Evolutionary conservation across 768 basidiomycete genomes (phyloP), one percentile per base, ranked within the genome.

Genomic region (Ephemerocybe angulata): DNA sequence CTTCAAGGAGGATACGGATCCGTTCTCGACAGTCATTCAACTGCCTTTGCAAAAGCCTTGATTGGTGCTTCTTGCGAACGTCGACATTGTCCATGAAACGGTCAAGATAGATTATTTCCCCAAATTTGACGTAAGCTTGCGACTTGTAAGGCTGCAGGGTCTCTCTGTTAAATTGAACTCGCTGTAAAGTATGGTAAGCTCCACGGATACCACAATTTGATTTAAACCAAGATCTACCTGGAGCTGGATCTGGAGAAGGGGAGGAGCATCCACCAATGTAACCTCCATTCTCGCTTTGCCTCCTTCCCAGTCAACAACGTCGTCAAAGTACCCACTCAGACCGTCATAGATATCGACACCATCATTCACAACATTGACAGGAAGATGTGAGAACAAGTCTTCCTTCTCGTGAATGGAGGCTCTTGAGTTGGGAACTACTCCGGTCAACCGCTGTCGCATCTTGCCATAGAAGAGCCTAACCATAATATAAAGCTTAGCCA

Each of bases 281-380:
- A 95, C 83, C 62, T 95, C 90, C 87, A 95, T 93, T 59, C 86
- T 80, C 10, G 88, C 90, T 64, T 89, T 90, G 59, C 86, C 83
- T 12, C 91, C 91, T 59, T 94, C 87, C 42, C 93, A 86, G 60
- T 98, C 93, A 31, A 93, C 87, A 19, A 85, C 75, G 49, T 93
- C 91, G 42, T 93, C 88, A 63, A 98, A 96, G 66, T 96, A 96
- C 22, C 88, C 80, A 59, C 90, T 89, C 17, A 99, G 72, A 10
- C 93, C 95, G 58, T 99, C 96, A 65, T 98, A 96, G 5, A 99
- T 80, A 65, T 98, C 96, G 55, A 88, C 86, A 3, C 88, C 87
- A 58, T 90, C 90, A 57, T 94, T 87, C 1, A 85, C 81, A 31
- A 99, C 95, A 60, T 97, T 96, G 55, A 98, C 87, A 24, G 95